phyloP scores from a whole-genome alignment of 805 yeast genomes.

The Sugiyamaella marilandica region DNA sequence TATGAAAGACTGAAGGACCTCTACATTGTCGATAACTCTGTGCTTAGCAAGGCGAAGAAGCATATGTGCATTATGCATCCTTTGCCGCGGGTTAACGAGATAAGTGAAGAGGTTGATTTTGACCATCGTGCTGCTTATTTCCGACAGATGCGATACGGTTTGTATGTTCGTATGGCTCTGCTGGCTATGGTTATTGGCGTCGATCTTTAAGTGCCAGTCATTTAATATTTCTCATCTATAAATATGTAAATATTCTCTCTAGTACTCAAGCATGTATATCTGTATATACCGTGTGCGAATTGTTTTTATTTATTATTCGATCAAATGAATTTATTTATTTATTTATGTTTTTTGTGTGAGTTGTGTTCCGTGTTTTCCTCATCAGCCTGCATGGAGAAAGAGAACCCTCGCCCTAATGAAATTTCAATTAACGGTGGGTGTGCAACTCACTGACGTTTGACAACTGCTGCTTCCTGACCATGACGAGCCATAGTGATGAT shows the following conservation, averaged over 20 bases:
- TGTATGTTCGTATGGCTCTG: conserved; percentile 97
- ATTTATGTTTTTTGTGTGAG: conserved; percentile 4
- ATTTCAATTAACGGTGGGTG: neutral
- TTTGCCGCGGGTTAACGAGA: conserved; percentile 93
- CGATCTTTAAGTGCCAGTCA: conserved; percentile 49
- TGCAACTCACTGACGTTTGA: no score
- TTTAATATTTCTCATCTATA: neutral
- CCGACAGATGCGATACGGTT: conserved; percentile 98
- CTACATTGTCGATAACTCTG: conserved; percentile 87
- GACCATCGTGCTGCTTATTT: conserved; percentile 99
- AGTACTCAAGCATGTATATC: conserved; percentile 9
- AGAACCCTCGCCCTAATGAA: neutral
- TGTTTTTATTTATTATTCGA: conserved; percentile 6
- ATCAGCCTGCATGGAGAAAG: no score
- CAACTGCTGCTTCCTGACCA: neutral
- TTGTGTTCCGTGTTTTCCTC: neutral
- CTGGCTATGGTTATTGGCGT: conserved; percentile 97
- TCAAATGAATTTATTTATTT: neutral
- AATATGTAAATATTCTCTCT: conserved; percentile 9
- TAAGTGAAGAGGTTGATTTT: conserved; percentile 96
- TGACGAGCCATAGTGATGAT: neutral
- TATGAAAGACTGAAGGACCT: conserved; percentile 87
- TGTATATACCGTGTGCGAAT: conserved; percentile 11
- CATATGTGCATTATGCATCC: conserved; percentile 99
- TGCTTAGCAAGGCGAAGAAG: conserved; percentile 87